Evolutionary conservation across 352 stramenopile genomes (phyloP).

Genomic region (Peronospora tabacina): DNA sequence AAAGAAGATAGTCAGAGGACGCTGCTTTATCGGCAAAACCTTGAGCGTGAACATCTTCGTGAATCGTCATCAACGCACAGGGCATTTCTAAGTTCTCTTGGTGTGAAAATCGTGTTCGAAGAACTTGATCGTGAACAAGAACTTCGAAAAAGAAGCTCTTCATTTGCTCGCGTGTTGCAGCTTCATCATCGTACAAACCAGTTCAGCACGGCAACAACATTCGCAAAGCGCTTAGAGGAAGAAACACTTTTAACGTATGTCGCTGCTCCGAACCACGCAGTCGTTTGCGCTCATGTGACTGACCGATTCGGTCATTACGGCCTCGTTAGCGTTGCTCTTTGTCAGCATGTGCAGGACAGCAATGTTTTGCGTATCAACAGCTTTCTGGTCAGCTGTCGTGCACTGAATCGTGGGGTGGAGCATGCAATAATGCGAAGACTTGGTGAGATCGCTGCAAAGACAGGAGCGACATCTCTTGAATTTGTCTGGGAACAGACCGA

Average conservation of each 20-base stretch:
- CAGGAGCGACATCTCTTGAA: slow-evolving; percentile 14
- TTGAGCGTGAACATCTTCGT: slow-evolving; percentile 30
- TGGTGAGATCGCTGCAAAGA: slow-evolving; percentile 24
- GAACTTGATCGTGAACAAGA: slow-evolving; percentile 24
- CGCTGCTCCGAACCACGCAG: slow-evolving; percentile 9
- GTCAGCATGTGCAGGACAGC: slow-evolving; percentile 9
- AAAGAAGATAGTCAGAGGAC: slow-evolving; percentile 47
- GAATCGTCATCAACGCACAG: slow-evolving; percentile 31
- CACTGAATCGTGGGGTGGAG: slow-evolving; percentile 10
- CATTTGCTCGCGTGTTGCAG: slow-evolving; percentile 44
- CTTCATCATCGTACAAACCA: slow-evolving; percentile 68
- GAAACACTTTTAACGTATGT: slow-evolving; percentile 28
- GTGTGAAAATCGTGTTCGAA: slow-evolving; percentile 62
- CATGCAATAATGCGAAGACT: slow-evolving; percentile 56
- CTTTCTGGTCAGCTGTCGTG: slow-evolving; percentile 64
- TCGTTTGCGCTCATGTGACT: slow-evolving; percentile 51
- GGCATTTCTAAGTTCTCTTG: slow-evolving; percentile 59
- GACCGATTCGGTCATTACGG: slow-evolving; percentile 74
- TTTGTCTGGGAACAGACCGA: slow-evolving; percentile 58
- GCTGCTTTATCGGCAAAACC: slow-evolving; percentile 51
- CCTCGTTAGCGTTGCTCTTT: slow-evolving; percentile 45
- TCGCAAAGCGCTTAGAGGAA: slow-evolving; percentile 35
- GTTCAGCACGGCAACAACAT: slow-evolving; percentile 58
- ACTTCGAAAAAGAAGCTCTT: slow-evolving; percentile 11
- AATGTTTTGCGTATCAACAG: slow-evolving; percentile 37